Conservation (phyloP, 2,329 filamentous ascomycete genomes). For the Fusarium sp. region DNA sequence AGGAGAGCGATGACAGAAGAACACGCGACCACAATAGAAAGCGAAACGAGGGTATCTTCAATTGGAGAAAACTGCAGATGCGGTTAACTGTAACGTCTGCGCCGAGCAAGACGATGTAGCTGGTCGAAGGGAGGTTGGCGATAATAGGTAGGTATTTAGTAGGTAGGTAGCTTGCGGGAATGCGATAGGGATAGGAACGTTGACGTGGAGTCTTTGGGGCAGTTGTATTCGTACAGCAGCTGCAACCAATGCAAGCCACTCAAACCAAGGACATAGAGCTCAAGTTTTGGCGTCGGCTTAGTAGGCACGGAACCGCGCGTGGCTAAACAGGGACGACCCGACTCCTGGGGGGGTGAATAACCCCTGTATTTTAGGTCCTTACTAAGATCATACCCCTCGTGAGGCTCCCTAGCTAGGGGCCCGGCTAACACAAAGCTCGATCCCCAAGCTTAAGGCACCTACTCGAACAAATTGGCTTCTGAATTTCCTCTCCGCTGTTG, state of each 20-base stretch:
- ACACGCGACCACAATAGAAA: constrained; percentile 10
- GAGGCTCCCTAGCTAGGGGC: background rate
- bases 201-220: constrained; percentile 32
- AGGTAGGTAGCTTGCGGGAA: constrained; percentile 8
- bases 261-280: constrained; percentile 16
- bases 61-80: background rate
- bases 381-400: background rate
- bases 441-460: too few species aligned
- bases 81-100: background rate
- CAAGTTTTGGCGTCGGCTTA: background rate
- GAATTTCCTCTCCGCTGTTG: too few species aligned
- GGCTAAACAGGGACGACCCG: background rate
- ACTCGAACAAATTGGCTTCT: too few species aligned
- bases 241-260: constrained; percentile 4
- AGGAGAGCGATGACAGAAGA: constrained; percentile 10
- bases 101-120: background rate
- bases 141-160: background rate
- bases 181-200: constrained; percentile 21
- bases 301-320: background rate
- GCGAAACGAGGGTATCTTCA: constrained; percentile 14
- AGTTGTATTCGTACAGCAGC: background rate
- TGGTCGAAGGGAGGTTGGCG: constrained; percentile 11
- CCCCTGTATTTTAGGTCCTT: constrained; percentile 7
- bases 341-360: background rate
- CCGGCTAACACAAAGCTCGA: too few species aligned